Percentiles rank a stretch among this genome's conserved stretches.
These are phyloP conservation scores for Alternaria longipes DNA, from an alignment of 2,329 filamentous ascomycete genomes.

Conservation along the genomic window DNA sequence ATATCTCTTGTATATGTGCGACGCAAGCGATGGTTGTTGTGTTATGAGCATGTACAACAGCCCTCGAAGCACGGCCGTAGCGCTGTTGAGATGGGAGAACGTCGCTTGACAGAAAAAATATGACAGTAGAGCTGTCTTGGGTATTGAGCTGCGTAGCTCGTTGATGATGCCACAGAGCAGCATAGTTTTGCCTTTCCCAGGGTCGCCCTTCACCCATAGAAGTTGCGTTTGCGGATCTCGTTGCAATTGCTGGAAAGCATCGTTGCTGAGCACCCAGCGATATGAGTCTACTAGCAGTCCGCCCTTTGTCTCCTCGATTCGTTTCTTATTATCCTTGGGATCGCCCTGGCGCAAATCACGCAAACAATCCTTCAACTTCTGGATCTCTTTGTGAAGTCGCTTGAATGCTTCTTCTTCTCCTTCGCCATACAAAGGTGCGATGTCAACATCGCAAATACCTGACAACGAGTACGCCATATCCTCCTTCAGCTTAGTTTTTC, in stretches of 20 bases:
- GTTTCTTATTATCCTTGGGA: neutral
- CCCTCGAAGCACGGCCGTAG: too few relatives aligned
- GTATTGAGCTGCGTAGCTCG: accelerated
- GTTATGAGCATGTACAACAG: too few relatives aligned
- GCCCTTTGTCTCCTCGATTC: neutral
- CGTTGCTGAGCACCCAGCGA: accelerated
- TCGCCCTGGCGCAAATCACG: neutral
- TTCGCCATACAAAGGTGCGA: neutral
- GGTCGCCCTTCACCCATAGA: too few relatives aligned
- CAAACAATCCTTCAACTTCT: neutral
- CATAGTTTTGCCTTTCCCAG: too few relatives aligned
- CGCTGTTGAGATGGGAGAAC: too few relatives aligned
- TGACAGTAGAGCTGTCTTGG: accelerated
- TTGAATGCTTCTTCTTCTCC: neutral
- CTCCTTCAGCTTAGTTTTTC: neutral
- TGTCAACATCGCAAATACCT: neutral
- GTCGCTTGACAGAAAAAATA: too few relatives aligned
- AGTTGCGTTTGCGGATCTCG: accelerated
- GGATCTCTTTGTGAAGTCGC: neutral
- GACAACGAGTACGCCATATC: conserved; percentile 1
- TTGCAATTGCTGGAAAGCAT: accelerated
- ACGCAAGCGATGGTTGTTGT: accelerated
- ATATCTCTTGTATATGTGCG: accelerated
- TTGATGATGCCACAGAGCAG: accelerated
- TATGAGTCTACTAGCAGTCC: conserved; percentile 7